Conservation (phyloP, 306 rosid species). For the Myrica gale region DNA sequence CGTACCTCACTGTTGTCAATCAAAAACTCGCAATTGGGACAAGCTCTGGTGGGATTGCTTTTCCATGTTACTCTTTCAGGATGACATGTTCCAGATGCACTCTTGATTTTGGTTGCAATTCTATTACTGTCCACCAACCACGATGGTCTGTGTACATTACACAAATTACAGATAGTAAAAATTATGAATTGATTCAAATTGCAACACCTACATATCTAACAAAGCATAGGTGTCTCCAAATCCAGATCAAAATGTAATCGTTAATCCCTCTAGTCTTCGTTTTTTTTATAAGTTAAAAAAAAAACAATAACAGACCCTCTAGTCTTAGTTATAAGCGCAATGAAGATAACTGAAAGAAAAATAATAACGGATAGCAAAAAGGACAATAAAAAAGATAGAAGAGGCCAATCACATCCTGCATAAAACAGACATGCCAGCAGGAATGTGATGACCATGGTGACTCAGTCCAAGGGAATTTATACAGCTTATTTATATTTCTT, state of each 20-base stretch:
- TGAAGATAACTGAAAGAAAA: background rate
- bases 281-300: background rate
- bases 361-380: constrained; percentile 1
- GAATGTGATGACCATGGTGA: background rate
- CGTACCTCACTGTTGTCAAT: constrained; percentile 86
- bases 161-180: constrained; percentile 14
- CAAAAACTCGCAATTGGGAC: constrained; percentile 66
- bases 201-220: background rate
- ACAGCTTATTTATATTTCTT: background rate
- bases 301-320: background rate
- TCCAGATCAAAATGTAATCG: constrained; percentile 10
- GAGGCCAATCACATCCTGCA: background rate
- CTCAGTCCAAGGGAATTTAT: background rate
- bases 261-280: background rate
- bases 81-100: constrained; percentile 58
- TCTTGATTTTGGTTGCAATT: constrained; percentile 83
- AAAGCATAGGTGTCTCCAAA: constrained; percentile 3
- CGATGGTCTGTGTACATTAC: constrained; percentile 53
- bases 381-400: background rate
- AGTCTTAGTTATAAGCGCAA: too few species aligned
- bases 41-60: constrained; percentile 73
- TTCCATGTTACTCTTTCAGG: constrained; percentile 53
- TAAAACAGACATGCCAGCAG: background rate
- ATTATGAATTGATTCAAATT: constrained; percentile 2
- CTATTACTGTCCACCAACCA: constrained; percentile 81